These are phyloP conservation scores for Tieghemostelium lacteum DNA, from an alignment of 78 protist genomes.

Conservation along the genomic window DNA sequence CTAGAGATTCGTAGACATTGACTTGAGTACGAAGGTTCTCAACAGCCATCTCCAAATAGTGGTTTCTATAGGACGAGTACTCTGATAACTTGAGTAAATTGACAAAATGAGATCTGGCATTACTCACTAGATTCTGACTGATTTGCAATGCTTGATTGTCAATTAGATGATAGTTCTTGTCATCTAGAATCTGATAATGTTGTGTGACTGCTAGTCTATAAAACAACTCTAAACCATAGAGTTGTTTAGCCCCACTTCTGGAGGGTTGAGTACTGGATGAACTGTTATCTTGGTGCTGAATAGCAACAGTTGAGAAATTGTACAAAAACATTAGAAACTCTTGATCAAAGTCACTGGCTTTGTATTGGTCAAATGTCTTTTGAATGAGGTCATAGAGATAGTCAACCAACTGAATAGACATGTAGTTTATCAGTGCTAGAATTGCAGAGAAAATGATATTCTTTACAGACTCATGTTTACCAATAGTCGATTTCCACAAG, in stretches of 20 bases:
- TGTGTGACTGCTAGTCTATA: conserved; percentile 14
- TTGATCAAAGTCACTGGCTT: conserved; percentile 42
- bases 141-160: neutral
- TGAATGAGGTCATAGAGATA: conserved; percentile 26
- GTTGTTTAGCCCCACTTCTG: conserved; percentile 19
- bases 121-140: conserved; percentile 2
- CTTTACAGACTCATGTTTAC: conserved; percentile 65
- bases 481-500: conserved; percentile 50
- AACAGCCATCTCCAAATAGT: conserved; percentile 28
- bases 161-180: neutral
- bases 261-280: neutral
- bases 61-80: neutral
- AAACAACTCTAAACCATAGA: conserved; percentile 52
- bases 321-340: conserved; percentile 30
- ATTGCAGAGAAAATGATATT: conserved; percentile 39
- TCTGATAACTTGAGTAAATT: conserved; percentile 7
- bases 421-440: neutral
- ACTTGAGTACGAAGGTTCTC: conserved; percentile 21
- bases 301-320: conserved; percentile 23
- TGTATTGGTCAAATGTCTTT: conserved; percentile 7
- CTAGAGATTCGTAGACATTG: conserved; percentile 23
- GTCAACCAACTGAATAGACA: conserved; percentile 20
- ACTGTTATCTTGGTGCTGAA: conserved; percentile 46
- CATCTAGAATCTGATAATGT: neutral
- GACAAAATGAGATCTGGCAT: conserved; percentile 19